Evolutionary conservation across 208 protist genomes (phyloP).

Genomic region (Porcisia hertigi): DNA sequence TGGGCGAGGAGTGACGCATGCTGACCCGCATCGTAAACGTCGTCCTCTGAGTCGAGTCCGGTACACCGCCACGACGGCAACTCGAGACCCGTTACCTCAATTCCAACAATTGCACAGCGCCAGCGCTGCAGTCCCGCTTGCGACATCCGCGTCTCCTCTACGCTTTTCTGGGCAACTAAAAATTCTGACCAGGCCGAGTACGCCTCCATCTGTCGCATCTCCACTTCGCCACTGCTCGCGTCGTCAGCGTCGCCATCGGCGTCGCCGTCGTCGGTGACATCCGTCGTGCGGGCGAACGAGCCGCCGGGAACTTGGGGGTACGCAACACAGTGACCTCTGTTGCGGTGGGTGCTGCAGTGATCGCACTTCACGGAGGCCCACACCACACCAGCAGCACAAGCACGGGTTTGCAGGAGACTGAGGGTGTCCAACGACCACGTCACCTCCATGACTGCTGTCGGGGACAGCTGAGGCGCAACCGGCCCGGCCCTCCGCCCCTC

Average conservation of each 20-base stretch:
- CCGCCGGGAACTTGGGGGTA: not conserved
- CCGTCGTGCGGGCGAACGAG: not conserved
- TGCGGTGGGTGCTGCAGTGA: not conserved
- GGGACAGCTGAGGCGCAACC: not conserved
- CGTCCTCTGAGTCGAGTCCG: not conserved
- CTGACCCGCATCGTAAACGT: not conserved
- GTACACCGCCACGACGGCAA: slow-evolving; percentile 20
- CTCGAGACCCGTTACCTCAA: slow-evolving; percentile 22
- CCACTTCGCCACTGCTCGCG: not conserved
- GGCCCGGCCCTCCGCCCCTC: not conserved
- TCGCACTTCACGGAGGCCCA: not conserved
- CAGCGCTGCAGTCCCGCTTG: slow-evolving; percentile 25
- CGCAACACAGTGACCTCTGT: not conserved
- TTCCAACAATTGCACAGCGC: slow-evolving; percentile 15
- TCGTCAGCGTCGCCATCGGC: slow-evolving; percentile 8
- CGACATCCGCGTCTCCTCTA: not conserved
- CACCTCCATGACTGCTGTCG: slow-evolving; percentile 14
- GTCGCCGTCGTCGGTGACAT: slow-evolving; percentile 3
- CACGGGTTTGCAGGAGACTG: slow-evolving; percentile 8
- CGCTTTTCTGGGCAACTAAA: slow-evolving; percentile 2
- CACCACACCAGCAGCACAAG: slow-evolving; percentile 6
- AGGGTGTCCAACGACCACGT: slow-evolving; percentile 21
- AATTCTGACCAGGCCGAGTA: slow-evolving; percentile 29
- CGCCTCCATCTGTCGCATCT: slow-evolving; percentile 16
- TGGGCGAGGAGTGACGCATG: slow-evolving; percentile 7